Evolutionary conservation across 352 stramenopile species (phyloP).

Genomic region (Pythium myriotylum): DNA sequence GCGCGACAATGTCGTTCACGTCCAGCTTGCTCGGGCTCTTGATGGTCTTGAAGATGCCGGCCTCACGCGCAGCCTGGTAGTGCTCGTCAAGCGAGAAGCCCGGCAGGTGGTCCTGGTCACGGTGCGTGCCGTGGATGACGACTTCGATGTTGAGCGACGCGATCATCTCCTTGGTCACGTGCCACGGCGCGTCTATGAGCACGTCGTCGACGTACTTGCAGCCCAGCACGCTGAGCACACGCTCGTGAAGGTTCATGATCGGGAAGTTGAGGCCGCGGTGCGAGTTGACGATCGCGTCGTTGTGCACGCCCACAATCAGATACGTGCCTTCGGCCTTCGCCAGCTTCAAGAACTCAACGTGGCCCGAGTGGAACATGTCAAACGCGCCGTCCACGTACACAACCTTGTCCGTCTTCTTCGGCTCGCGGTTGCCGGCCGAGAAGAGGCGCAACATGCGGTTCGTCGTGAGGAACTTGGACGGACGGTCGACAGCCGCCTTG

Average conservation of each 20-base stretch:
- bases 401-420: conserved; percentile 89
- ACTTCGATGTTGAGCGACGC: conserved; percentile 85
- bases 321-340: conserved; percentile 94
- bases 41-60: conserved; percentile 85
- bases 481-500: conserved; percentile 60
- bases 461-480: conserved; percentile 95
- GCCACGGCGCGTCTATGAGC: conserved; percentile 96
- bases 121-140: conserved; percentile 88
- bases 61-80: conserved; percentile 77
- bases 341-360: conserved; percentile 96
- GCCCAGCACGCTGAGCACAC: conserved; percentile 95
- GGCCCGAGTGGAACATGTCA: conserved; percentile 99
- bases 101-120: conserved; percentile 63
- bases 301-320: conserved; percentile 97
- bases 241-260: conserved; percentile 99
- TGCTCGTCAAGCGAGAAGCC: conserved; percentile 75
- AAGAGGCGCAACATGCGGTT: conserved; percentile 95
- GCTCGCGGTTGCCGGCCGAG: conserved; percentile 87
- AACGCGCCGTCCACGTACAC: conserved; percentile 99
- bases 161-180: conserved; percentile 97
- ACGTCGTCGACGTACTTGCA: conserved; percentile 98
- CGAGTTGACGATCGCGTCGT: conserved; percentile 92
- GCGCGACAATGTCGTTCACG: conserved; percentile 87
- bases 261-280: conserved; percentile 92
- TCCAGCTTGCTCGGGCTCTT: conserved; percentile 74